phyloP scores from a whole-genome alignment of 176 grass and related monocot genomes.

The Aegilops sharonensis region DNA sequence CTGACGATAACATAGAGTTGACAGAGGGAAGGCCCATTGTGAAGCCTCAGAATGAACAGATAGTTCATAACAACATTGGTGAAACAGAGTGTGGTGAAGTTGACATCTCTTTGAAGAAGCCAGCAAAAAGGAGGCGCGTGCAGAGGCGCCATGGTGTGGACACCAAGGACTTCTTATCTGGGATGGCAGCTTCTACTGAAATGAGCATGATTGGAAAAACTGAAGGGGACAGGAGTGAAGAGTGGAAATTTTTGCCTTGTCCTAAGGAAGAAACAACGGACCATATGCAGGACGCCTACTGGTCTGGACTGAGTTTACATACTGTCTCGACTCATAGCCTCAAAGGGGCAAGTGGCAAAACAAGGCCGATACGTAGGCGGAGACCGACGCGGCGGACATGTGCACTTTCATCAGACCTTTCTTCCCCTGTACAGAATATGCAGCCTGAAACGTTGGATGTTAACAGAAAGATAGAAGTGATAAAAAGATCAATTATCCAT shows the following conservation, averaged over 20 bases:
- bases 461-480: constrained; percentile 24
- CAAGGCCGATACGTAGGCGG: constrained; percentile 11
- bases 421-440: constrained; percentile 2
- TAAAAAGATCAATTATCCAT: constrained; percentile 56
- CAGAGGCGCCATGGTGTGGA: constrained; percentile 25
- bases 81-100: constrained; percentile 40
- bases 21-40: not conserved
- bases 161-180: constrained; percentile 29
- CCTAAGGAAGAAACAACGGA: constrained; percentile 29
- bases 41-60: not conserved
- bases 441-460: constrained; percentile 20
- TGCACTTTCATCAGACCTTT: not conserved
- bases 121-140: constrained; percentile 4
- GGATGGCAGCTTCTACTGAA: constrained; percentile 31
- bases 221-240: constrained; percentile 34
- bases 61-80: constrained; percentile 40
- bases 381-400: constrained; percentile 19
- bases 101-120: constrained; percentile 43
- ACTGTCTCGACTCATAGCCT: not conserved
- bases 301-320: constrained; percentile 45
- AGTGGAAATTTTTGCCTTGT: constrained; percentile 28
- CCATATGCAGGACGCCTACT: constrained; percentile 74
- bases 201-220: constrained; percentile 28
- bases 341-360: constrained; percentile 7
- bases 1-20: constrained; percentile 24